phyloP scores from a whole-genome alignment of 208 protist genomes.

The Acanthamoeba pearcei region DNA sequence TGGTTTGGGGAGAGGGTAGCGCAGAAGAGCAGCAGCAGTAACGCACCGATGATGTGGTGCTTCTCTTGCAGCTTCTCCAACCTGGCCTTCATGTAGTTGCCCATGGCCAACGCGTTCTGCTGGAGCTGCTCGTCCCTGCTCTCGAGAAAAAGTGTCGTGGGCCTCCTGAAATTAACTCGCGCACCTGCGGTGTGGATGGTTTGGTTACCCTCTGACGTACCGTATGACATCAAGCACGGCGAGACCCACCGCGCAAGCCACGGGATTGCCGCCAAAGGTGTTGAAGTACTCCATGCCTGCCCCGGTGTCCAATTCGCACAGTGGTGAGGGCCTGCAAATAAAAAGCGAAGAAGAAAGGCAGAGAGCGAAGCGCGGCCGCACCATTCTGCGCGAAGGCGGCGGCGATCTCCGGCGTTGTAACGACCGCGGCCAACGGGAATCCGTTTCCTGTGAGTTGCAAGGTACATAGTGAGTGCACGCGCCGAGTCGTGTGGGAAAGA shows the following conservation, averaged over 20 bases:
- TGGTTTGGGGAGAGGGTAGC: background rate
- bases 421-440: slow-evolving; percentile 67
- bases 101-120: slow-evolving; percentile 50
- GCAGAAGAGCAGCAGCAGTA: no score
- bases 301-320: no score
- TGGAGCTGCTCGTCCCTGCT: slow-evolving; percentile 62
- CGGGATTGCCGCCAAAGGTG: slow-evolving; percentile 70
- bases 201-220: background rate
- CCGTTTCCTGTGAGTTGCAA: slow-evolving; percentile 32
- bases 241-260: slow-evolving; percentile 51
- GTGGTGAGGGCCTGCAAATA: background rate
- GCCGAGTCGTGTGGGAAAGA: background rate
- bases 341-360: background rate
- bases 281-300: slow-evolving; percentile 77
- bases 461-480: no score
- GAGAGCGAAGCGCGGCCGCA: background rate
- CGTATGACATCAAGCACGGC: slow-evolving; percentile 69
- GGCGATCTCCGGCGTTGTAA: slow-evolving; percentile 55
- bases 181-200: background rate
- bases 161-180: background rate
- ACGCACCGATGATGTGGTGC: slow-evolving; percentile 67
- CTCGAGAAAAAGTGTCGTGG: background rate
- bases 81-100: slow-evolving; percentile 31
- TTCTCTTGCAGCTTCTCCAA: slow-evolving; percentile 1
- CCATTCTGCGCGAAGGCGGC: slow-evolving; percentile 6